These are phyloP conservation scores for Apiospora arundinis DNA, from an alignment of 2,329 filamentous ascomycete species.

Conservation along the genomic window DNA sequence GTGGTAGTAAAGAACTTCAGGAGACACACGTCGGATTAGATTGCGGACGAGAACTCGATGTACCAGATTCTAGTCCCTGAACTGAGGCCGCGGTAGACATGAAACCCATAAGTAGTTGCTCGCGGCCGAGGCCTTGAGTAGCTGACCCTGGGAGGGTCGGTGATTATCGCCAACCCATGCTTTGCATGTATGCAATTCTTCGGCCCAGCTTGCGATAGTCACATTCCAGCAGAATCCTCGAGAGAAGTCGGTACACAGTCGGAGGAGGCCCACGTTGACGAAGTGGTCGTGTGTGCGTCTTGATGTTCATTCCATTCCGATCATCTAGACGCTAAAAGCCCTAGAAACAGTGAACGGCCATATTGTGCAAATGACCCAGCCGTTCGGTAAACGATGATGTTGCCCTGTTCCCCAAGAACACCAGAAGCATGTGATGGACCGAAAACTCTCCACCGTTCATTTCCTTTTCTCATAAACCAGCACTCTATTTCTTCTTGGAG, in stretches of 20 bases:
- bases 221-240: neutral
- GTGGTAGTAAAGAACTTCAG: neutral
- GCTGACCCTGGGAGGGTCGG: neutral
- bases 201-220: neutral
- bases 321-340: slow-evolving; percentile 43
- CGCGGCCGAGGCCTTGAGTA: neutral
- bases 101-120: neutral
- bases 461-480: slow-evolving; percentile 26
- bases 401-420: slow-evolving; percentile 42
- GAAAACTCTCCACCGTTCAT: slow-evolving; percentile 38
- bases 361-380: slow-evolving; percentile 35
- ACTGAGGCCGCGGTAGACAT: neutral
- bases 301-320: slow-evolving; percentile 41
- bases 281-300: slow-evolving; percentile 34
- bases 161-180: neutral
- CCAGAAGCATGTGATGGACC: slow-evolving; percentile 42
- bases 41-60: neutral
- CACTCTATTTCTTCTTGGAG: slow-evolving; percentile 72
- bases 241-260: neutral
- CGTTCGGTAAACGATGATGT: slow-evolving; percentile 39
- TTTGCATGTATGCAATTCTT: neutral
- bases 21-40: neutral
- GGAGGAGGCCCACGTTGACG: neutral
- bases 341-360: slow-evolving; percentile 38
- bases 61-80: neutral